phyloP scores from a whole-genome alignment of 768 basidiomycete genomes.

The Pholiota microspora region DNA sequence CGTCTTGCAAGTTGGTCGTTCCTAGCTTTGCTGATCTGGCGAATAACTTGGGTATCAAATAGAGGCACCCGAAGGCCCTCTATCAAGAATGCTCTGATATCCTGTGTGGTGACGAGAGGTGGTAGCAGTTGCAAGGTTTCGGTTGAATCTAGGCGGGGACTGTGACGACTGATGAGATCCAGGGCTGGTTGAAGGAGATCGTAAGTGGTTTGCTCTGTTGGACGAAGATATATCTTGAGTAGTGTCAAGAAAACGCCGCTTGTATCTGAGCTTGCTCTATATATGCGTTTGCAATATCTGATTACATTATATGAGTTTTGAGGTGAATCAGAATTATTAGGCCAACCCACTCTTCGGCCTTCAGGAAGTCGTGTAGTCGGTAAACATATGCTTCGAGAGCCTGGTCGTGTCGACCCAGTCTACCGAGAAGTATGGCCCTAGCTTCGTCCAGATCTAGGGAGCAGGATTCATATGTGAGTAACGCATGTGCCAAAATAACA shows the following conservation, averaged over 20 bases:
- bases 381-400: conserved; percentile 96
- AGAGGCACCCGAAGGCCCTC: conserved; percentile 65
- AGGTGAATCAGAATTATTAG: not conserved
- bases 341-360: conserved; percentile 80
- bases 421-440: conserved; percentile 86
- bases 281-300: conserved; percentile 89
- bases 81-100: conserved; percentile 75
- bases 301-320: not conserved
- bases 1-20: conserved; percentile 73
- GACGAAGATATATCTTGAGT: conserved; percentile 84
- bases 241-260: conserved; percentile 77
- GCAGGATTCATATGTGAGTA: no score
- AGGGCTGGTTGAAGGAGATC: conserved; percentile 80
- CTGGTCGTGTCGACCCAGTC: conserved; percentile 87
- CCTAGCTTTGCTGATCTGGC: conserved; percentile 69
- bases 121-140: conserved; percentile 86
- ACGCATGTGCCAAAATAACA: no score
- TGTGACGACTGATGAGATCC: conserved; percentile 83
- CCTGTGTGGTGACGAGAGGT: conserved; percentile 81
- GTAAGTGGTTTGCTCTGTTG: conserved; percentile 46
- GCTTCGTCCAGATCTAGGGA: conserved; percentile 81
- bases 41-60: conserved; percentile 68
- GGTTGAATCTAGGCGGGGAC: conserved; percentile 75
- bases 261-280: conserved; percentile 55
- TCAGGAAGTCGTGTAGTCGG: conserved; percentile 73